These are phyloP conservation scores for Trichoderma atroviride DNA, from an alignment of 2,329 filamentous ascomycete genomes.

Conservation along the genomic window DNA sequence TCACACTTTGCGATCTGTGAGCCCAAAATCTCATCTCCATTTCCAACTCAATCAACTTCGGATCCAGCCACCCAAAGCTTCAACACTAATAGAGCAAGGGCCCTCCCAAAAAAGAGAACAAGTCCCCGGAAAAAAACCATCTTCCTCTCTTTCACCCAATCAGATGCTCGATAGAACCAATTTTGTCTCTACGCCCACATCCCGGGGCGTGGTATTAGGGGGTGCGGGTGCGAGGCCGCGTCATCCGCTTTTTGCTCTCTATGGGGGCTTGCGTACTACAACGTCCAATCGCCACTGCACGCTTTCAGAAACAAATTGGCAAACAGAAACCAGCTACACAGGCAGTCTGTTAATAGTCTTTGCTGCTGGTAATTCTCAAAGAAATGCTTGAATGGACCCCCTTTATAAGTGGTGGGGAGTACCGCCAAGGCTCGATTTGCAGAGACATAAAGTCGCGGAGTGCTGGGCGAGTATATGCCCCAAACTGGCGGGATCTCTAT, in stretches of 20 bases:
- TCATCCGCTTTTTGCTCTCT: slow-evolving; percentile 24
- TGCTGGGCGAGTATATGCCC: background rate
- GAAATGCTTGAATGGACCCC: background rate
- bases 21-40: background rate
- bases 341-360: background rate
- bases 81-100: slow-evolving; percentile 7
- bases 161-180: slow-evolving; percentile 6
- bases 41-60: background rate
- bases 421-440: background rate
- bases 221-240: slow-evolving; percentile 25
- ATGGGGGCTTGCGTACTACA: slow-evolving; percentile 24
- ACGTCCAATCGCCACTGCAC: slow-evolving; percentile 24
- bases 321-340: background rate
- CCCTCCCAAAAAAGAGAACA: background rate
- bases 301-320: background rate
- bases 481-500: background rate
- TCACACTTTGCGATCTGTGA: background rate
- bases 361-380: background rate
- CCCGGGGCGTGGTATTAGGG: slow-evolving; percentile 22
- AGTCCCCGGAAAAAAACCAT: background rate
- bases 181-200: slow-evolving; percentile 16
- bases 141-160: slow-evolving; percentile 15
- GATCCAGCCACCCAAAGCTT: background rate
- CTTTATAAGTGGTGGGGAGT: background rate
- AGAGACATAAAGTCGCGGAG: background rate